Percentiles rank a stretch among this genome's conserved stretches.
Evolutionary conservation across 2,329 filamentous ascomycete genomes (phyloP).

Genomic region (Beauveria bassiana): DNA sequence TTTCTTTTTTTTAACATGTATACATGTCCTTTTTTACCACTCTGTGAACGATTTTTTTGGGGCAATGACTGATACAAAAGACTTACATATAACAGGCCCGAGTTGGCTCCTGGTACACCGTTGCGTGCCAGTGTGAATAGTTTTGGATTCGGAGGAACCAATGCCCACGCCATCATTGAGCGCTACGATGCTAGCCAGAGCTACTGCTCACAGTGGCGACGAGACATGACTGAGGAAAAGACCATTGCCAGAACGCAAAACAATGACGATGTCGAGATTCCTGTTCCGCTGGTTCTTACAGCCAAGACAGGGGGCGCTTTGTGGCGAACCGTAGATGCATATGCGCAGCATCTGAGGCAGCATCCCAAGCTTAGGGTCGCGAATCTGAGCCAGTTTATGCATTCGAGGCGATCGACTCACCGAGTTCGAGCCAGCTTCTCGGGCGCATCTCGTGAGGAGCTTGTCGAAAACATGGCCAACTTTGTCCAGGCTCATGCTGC

Average conservation of each 20-base stretch:
- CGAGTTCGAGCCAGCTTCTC: not conserved
- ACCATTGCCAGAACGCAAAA: not conserved
- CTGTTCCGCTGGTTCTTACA: not conserved
- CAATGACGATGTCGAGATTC: not conserved
- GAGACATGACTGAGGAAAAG: too few relatives aligned
- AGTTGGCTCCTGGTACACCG: not conserved
- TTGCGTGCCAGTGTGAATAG: constrained; percentile 30
- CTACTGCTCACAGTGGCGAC: not conserved
- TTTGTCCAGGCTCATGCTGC: not conserved
- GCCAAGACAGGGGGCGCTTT: not conserved
- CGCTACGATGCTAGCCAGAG: constrained; percentile 3
- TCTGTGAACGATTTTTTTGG: too few relatives aligned
- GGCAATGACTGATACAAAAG: not conserved
- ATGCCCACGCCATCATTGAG: constrained; percentile 26
- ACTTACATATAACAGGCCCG: not conserved
- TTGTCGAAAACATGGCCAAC: not conserved
- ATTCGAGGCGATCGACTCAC: not conserved
- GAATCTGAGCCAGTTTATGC: not conserved
- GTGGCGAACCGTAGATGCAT: not conserved
- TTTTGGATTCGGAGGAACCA: constrained; percentile 37
- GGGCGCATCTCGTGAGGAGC: not conserved
- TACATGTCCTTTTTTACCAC: too few relatives aligned
- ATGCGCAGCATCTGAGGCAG: not conserved
- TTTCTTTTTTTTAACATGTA: too few relatives aligned
- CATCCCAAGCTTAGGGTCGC: not conserved